A percentile compares a stretch with the other conserved stretches of the same genome.
Evolutionary conservation across 1,284 basidiomycete species (phyloP).

Genomic region (Cutaneotrichosporon arboriforme): DNA sequence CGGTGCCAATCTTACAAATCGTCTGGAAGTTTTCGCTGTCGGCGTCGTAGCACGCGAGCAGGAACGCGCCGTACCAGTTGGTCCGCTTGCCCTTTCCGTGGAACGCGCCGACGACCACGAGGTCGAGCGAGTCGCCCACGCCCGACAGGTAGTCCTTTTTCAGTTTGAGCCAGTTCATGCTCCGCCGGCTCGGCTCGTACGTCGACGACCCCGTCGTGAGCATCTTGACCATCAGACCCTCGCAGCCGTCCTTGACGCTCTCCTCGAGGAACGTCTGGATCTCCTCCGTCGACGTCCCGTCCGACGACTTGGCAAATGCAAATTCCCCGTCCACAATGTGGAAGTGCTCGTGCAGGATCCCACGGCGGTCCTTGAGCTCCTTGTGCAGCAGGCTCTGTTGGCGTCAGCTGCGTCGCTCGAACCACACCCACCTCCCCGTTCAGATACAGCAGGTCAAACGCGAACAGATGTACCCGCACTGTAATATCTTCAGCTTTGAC

Average conservation of each 20-base stretch:
- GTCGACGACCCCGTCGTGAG: conserved; percentile 81
- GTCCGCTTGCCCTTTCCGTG: conserved; percentile 98
- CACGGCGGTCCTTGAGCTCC: conserved; percentile 59
- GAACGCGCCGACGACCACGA: conserved; percentile 94
- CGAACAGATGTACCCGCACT: conserved; percentile 55
- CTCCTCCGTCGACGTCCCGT: conserved; percentile 84
- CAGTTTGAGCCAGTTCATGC: conserved; percentile 97
- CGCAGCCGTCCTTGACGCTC: conserved; percentile 95
- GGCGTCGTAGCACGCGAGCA: conserved; percentile 87
- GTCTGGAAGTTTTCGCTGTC: conserved; percentile 90
- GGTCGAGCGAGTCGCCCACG: conserved; percentile 92
- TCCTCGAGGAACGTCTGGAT: conserved; percentile 93
- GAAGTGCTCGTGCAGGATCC: conserved; percentile 74
- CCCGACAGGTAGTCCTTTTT: conserved; percentile 98
- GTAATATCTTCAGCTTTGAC: conserved; percentile 61
- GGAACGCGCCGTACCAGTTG: conserved; percentile 90
- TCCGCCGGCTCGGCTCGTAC: conserved; percentile 90
- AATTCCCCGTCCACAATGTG: conserved; percentile 81
- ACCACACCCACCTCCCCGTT: conserved; percentile 50
- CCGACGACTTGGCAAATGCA: conserved; percentile 83
- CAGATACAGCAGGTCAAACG: conserved; percentile 55
- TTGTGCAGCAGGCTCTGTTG: conserved; percentile 43
- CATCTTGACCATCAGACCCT: conserved; percentile 99
- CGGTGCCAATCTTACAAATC: conserved; percentile 98
- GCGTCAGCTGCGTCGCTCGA: conserved; percentile 3